Percentiles rank a stretch among this genome's conserved stretches.
Evolutionary conservation across 2,329 filamentous ascomycete species (phyloP).

Genomic region (Talaromyces sp.): DNA sequence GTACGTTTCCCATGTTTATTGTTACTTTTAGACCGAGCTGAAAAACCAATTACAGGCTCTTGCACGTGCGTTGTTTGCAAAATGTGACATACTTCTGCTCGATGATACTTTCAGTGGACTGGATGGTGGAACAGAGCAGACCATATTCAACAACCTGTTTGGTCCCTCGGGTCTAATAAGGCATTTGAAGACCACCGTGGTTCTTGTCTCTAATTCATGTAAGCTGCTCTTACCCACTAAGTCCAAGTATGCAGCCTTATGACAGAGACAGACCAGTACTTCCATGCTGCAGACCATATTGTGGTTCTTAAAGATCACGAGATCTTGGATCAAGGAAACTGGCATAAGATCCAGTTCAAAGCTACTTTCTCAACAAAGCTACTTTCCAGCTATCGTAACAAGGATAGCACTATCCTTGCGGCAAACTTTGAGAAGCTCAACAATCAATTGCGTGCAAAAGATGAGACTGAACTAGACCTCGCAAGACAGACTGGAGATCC

Average conservation of each 20-base stretch:
- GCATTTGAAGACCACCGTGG: constrained; percentile 1
- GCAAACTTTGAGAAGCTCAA: constrained; percentile 3
- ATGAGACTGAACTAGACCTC: constrained; percentile 10
- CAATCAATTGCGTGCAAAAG: constrained; percentile 4
- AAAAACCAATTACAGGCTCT: constrained; percentile 6
- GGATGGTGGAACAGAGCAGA: constrained; percentile 15
- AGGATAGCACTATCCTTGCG: not conserved
- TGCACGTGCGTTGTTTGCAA: constrained; percentile 51
- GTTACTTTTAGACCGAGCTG: not conserved
- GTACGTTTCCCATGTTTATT: constrained; percentile 25
- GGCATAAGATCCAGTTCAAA: not conserved
- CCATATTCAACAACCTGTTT: constrained; percentile 13
- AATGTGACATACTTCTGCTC: constrained; percentile 14
- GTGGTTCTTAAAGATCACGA: not conserved
- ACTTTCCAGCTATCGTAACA: not conserved
- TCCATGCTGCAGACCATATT: constrained; percentile 1
- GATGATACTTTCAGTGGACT: constrained; percentile 19
- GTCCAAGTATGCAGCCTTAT: not conserved
- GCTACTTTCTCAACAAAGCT: not conserved
- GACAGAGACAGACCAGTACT: not conserved
- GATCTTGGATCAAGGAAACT: constrained; percentile 9
- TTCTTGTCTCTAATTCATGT: constrained; percentile 10
- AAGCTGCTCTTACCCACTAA: not conserved
- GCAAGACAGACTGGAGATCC: constrained; percentile 12
- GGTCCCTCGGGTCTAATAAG: constrained; percentile 9